Evolutionary conservation across 2,329 filamentous ascomycete genomes (phyloP), one percentile per base, ranked within the genome.

Genomic region (Nannizziopsis barbatae): DNA sequence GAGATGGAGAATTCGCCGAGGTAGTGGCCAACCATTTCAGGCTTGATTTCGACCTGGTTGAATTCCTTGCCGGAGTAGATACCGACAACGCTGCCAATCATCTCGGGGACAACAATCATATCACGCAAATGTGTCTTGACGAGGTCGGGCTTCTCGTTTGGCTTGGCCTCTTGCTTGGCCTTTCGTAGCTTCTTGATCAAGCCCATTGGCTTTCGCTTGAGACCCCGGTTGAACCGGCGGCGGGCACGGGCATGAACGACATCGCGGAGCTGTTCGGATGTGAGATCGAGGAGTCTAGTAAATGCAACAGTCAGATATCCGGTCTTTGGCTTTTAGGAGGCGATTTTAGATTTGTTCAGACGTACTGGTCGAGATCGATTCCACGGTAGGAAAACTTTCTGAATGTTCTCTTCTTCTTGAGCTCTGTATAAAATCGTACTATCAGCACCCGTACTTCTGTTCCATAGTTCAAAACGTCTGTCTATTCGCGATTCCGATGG

Each of bases 31-130:
- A 98, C 92, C 92, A 98, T 98, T 81, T 98, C 92, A 65, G 92
- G 92, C 84, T 95, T 95, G 79, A 98, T 92, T 76, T 98, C 92
- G 65, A 98, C 89, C 81, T 95, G 90, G 84, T 98, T 98, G 86
- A 98, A 98, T 76, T 96, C 89, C 84, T 98, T 98, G 71, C 92
- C 92, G 62, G 87, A 95, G 86, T 98, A 98, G 80, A 98, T 92
- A 71, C 89, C 92, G 67, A 98, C 85, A 67, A 98, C 90, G 74
- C 80, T 86, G 67, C 92, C 92, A 71, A 98, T 98, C 92, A 98
- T 96, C 81, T 98, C 92, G 66, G 92, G 92, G 64, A 98, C 92
- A 70, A 98, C 83, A 73, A 98, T 95, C 92, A 98, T 98, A 80
- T 98, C 84, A 75, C 90, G 89, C 67, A 98, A 84, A 74, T 98